These are phyloP conservation scores for Aschersonia sp. DNA, from an alignment of 2,329 filamentous ascomycete species.

Conservation along the genomic window DNA sequence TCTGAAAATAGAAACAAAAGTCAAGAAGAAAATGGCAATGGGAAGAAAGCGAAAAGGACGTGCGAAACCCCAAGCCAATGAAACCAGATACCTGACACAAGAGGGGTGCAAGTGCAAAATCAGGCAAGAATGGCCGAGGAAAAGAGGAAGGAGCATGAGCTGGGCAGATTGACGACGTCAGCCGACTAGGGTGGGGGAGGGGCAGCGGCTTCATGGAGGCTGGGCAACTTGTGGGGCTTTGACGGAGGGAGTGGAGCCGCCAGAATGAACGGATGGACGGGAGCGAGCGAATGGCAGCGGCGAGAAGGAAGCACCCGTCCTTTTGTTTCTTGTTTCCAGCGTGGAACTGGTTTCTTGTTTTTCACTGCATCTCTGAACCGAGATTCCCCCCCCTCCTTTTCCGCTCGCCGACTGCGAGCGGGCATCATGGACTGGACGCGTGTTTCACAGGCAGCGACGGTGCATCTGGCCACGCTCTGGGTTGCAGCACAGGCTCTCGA, in stretches of 20 bases:
- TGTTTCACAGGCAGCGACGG: no score
- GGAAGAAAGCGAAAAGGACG: background rate
- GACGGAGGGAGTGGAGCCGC: background rate
- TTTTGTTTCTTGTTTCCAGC: background rate
- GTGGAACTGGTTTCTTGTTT: background rate
- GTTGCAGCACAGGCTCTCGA: no score
- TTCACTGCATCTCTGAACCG: background rate
- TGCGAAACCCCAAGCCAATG: no score
- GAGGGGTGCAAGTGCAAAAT: background rate
- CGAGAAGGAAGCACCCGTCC: background rate
- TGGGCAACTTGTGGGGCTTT: background rate
- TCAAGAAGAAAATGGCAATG: background rate
- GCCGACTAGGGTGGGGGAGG: background rate
- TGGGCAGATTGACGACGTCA: background rate
- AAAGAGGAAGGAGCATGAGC: background rate
- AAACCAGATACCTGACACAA: no score
- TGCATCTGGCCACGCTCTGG: no score
- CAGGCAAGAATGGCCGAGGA: background rate
- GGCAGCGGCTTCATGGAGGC: background rate
- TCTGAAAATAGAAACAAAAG: background rate
- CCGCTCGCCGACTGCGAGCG: no score
- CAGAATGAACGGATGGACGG: background rate
- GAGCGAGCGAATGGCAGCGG: background rate
- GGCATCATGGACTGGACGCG: no score
- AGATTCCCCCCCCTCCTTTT: no score